Evolutionary conservation across 2,329 filamentous ascomycete species (phyloP).

Genomic region (Pseudocercospora fuligena): DNA sequence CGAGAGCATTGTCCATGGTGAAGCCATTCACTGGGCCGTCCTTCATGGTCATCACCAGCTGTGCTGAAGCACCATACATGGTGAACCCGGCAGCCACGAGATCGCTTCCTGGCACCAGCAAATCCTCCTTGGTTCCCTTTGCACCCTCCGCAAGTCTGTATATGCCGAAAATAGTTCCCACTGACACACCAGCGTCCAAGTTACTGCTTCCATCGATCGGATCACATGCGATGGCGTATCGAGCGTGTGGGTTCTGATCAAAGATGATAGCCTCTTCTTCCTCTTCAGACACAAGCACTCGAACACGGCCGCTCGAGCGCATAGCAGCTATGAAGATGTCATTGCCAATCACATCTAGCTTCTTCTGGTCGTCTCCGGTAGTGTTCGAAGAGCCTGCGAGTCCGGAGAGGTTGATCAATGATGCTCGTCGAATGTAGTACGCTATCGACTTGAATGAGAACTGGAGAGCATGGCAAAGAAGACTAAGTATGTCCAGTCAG

Average conservation of each 20-base stretch:
- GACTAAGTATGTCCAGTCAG: conserved; percentile 56
- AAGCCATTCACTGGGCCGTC: conserved; percentile 93
- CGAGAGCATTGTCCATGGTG: conserved; percentile 93
- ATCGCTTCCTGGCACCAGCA: conserved; percentile 87
- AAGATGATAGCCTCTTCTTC: conserved; percentile 93
- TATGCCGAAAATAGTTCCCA: conserved; percentile 95
- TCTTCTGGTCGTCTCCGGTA: conserved; percentile 98
- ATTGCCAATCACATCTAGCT: conserved; percentile 98
- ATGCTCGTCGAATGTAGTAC: conserved; percentile 97
- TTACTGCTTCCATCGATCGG: conserved; percentile 98
- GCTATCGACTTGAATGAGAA: conserved; percentile 99
- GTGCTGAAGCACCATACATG: conserved; percentile 97
- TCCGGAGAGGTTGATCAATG: conserved; percentile 84
- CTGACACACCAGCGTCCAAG: conserved; percentile 94
- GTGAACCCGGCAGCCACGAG: conserved; percentile 96
- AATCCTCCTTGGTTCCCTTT: conserved; percentile 77
- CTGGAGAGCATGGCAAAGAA: conserved; percentile 95
- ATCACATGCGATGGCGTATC: conserved; percentile 95
- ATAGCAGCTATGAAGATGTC: conserved; percentile 97
- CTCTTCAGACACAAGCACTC: conserved; percentile 94
- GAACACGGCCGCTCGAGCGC: conserved; percentile 87
- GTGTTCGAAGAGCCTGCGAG: conserved; percentile 93
- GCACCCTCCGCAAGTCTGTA: conserved; percentile 84
- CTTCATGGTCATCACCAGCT: conserved; percentile 97
- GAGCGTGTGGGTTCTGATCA: conserved; percentile 71